These are phyloP conservation scores for Fusarium palustre DNA, from an alignment of 2,329 filamentous ascomycete species.

Conservation along the genomic window DNA sequence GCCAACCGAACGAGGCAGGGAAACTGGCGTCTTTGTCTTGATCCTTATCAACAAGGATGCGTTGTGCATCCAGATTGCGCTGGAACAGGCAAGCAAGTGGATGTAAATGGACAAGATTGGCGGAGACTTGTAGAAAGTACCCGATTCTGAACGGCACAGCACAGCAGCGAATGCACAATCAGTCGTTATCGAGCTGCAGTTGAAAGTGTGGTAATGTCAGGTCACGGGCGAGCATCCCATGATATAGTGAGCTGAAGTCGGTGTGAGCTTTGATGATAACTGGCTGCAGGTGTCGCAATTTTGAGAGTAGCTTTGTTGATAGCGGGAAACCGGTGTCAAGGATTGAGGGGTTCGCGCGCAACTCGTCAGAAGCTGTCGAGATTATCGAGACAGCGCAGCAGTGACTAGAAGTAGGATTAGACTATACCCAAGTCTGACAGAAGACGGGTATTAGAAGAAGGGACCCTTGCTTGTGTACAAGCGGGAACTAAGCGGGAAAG, in stretches of 20 bases:
- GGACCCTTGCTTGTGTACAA: slow-evolving; percentile 32
- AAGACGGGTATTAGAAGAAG: slow-evolving; percentile 25
- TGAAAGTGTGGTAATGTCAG: slow-evolving; percentile 34
- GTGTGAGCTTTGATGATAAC: slow-evolving; percentile 37
- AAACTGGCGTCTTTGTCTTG: slow-evolving; percentile 35
- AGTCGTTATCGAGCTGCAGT: slow-evolving; percentile 29
- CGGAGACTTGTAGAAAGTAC: slow-evolving; percentile 15
- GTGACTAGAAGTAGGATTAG: slow-evolving; percentile 32
- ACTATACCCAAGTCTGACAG: slow-evolving; percentile 25
- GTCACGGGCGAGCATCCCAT: slow-evolving; percentile 46
- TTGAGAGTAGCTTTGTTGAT: slow-evolving; percentile 42
- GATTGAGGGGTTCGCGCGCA: slow-evolving; percentile 36
- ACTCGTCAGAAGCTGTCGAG: slow-evolving; percentile 9
- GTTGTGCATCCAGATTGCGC: slow-evolving; percentile 12
- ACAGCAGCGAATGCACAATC: slow-evolving; percentile 13
- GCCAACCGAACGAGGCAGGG: slow-evolving; percentile 27
- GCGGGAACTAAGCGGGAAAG: slow-evolving; percentile 39
- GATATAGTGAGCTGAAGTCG: slow-evolving; percentile 42
- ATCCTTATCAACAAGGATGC: slow-evolving; percentile 32
- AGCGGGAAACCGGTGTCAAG: slow-evolving; percentile 40
- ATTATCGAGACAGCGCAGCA: slow-evolving; percentile 21
- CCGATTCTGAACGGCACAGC: slow-evolving; percentile 9
- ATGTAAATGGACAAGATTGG: slow-evolving; percentile 27
- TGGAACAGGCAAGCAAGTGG: slow-evolving; percentile 26
- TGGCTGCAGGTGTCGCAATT: slow-evolving; percentile 39